Evolutionary conservation across 169 alveolate species (phyloP).

Genomic region (Theileria luwenshuni): DNA sequence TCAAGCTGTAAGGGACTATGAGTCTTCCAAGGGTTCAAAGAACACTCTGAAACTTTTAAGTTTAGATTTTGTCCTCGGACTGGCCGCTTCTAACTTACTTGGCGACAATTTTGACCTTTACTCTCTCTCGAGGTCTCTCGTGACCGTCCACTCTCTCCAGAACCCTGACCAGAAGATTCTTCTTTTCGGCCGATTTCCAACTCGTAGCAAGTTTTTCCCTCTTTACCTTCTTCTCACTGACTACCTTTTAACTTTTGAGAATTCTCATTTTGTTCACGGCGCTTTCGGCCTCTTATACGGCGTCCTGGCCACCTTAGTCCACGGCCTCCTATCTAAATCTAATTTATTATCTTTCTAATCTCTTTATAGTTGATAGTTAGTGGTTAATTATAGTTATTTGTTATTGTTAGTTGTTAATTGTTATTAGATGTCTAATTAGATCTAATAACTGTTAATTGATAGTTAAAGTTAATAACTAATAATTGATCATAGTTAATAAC

Average conservation of each 20-base stretch:
- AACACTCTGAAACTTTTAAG: slow-evolving; percentile 18
- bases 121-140: slow-evolving; percentile 39
- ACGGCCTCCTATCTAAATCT: background rate
- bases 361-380: too few relatives aligned
- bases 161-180: slow-evolving; percentile 25
- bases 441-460: too few relatives aligned
- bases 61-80: slow-evolving; percentile 2
- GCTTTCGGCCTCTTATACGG: background rate
- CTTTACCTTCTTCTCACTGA: slow-evolving; percentile 45
- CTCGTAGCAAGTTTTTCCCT: slow-evolving; percentile 43
- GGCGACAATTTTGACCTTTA: slow-evolving; percentile 33
- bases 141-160: slow-evolving; percentile 19
- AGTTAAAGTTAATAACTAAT: too few relatives aligned
- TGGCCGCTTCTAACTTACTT: background rate
- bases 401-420: too few relatives aligned
- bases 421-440: too few relatives aligned
- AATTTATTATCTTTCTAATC: too few relatives aligned
- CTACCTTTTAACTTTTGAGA: slow-evolving; percentile 27
- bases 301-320: background rate
- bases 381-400: too few relatives aligned
- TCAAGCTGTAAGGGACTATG: slow-evolving; percentile 28
- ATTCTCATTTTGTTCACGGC: background rate
- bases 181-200: slow-evolving; percentile 26
- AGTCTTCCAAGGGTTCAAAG: slow-evolving; percentile 10
- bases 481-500: too few relatives aligned